Conservation (phyloP, 805 yeast species). For the Metschnikowia matae region DNA sequence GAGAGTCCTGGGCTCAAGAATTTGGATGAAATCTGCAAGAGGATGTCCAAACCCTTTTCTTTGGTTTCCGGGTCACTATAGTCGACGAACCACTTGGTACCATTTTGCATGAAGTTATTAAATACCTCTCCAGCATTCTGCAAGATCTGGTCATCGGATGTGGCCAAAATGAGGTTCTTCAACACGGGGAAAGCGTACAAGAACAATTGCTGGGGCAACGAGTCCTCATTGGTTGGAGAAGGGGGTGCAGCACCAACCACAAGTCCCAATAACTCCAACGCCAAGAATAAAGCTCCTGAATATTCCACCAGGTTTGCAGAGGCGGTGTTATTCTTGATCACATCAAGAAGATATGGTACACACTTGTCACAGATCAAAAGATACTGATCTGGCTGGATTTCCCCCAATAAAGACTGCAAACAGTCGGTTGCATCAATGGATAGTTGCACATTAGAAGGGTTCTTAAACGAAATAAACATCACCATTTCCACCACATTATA, state of each 20-base stretch:
- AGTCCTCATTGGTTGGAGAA: conserved; percentile 1
- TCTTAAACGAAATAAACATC: conserved; percentile 62
- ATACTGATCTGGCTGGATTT: conserved; percentile 44
- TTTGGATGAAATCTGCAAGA: conserved; percentile 63
- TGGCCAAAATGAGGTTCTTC: conserved; percentile 35
- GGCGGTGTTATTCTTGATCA: conserved; percentile 27
- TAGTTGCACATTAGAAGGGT: conserved; percentile 70
- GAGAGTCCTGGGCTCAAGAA: conserved; percentile 66
- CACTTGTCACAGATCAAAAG: conserved; percentile 45
- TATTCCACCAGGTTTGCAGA: conserved; percentile 38
- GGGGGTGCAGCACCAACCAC: conserved; percentile 45
- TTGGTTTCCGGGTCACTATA: conserved; percentile 31
- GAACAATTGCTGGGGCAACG: conserved; percentile 40
- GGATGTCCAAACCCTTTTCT: conserved; percentile 47
- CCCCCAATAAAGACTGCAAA: conserved; percentile 53
- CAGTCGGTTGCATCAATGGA: conserved; percentile 67
- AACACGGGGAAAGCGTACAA: conserved; percentile 41
- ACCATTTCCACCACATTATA: conserved; percentile 51
- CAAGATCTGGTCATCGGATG: conserved; percentile 72
- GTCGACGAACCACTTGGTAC: conserved; percentile 29
- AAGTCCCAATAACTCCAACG: conserved; percentile 53
- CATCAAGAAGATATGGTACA: conserved; percentile 46
- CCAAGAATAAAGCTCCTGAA: conserved; percentile 54
- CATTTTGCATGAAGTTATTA: conserved; percentile 50
- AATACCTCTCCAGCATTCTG: conserved; percentile 77